Conservation (phyloP, 176 grass and related monocot genomes). For the Avena insularis region DNA sequence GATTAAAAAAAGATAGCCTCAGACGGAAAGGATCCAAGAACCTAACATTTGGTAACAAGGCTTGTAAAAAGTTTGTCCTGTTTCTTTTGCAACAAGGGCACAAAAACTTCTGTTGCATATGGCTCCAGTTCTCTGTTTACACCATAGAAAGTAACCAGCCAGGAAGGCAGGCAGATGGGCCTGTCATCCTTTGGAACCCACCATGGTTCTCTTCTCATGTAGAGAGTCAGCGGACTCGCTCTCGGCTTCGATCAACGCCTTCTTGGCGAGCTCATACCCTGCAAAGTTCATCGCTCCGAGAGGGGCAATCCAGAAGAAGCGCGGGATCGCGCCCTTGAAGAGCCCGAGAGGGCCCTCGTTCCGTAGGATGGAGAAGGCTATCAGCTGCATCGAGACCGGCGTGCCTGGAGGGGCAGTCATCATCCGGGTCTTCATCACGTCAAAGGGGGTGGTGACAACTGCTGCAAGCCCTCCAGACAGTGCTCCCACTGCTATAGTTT, state of each 20-base stretch:
- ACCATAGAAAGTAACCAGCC: slow-evolving; percentile 7
- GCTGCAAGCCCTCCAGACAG: slow-evolving; percentile 91
- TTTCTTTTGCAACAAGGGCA: slow-evolving; percentile 23
- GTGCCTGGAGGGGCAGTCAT: slow-evolving; percentile 90
- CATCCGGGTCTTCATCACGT: slow-evolving; percentile 96
- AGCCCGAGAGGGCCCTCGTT: slow-evolving; percentile 83
- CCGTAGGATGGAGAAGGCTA: slow-evolving; percentile 85
- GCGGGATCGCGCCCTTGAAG: slow-evolving; percentile 87
- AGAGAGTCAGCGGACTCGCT: slow-evolving; percentile 14
- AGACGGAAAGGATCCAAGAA: neutral
- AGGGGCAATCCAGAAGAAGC: slow-evolving; percentile 98
- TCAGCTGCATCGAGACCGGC: slow-evolving; percentile 86
- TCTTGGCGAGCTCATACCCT: slow-evolving; percentile 93
- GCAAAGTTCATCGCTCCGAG: slow-evolving; percentile 98
- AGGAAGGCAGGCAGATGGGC: neutral
- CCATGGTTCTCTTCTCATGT: slow-evolving; percentile 38
- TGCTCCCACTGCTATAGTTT: slow-evolving; percentile 78
- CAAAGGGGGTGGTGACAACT: slow-evolving; percentile 89
- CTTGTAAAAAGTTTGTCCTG: neutral
- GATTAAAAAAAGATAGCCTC: neutral
- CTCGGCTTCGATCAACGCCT: slow-evolving; percentile 75
- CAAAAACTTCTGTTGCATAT: slow-evolving; percentile 15
- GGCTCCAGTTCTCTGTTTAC: slow-evolving; percentile 29
- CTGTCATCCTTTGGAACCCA: slow-evolving; percentile 29
- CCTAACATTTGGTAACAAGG: slow-evolving; percentile 18